phyloP scores from a whole-genome alignment of 2,329 filamentous ascomycete genomes.

The Myotisia sp. region DNA sequence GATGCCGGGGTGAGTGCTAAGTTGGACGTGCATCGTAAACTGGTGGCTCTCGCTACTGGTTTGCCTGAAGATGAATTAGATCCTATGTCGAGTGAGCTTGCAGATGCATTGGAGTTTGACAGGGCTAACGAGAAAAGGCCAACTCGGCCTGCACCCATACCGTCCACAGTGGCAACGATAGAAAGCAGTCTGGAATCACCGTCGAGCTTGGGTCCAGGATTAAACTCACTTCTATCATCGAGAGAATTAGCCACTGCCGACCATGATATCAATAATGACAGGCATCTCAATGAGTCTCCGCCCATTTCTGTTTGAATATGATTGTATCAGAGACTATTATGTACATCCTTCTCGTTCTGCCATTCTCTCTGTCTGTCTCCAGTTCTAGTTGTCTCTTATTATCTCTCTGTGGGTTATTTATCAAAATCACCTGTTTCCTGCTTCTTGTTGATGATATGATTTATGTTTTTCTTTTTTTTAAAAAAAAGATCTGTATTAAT shows the following conservation, averaged over 20 bases:
- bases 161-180: background rate
- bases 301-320: background rate
- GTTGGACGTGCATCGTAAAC: slow-evolving; percentile 33
- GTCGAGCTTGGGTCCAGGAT: no score
- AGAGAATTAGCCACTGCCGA: no score
- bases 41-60: slow-evolving; percentile 34
- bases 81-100: slow-evolving; percentile 33
- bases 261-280: no score
- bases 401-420: no score
- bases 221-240: no score
- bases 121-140: slow-evolving; percentile 23
- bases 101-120: slow-evolving; percentile 32
- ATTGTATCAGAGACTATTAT: background rate
- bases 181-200: no score
- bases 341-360: background rate
- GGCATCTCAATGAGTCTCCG: no score
- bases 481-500: no score
- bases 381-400: no score
- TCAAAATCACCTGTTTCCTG: background rate
- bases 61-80: slow-evolving; percentile 35
- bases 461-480: background rate
- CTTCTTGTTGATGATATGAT: background rate
- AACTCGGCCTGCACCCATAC: slow-evolving; percentile 2
- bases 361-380: background rate
- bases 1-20: slow-evolving; percentile 34